Evolutionary conservation across 345 rosid genomes (phyloP).

Genomic region (Camelina neglecta): DNA sequence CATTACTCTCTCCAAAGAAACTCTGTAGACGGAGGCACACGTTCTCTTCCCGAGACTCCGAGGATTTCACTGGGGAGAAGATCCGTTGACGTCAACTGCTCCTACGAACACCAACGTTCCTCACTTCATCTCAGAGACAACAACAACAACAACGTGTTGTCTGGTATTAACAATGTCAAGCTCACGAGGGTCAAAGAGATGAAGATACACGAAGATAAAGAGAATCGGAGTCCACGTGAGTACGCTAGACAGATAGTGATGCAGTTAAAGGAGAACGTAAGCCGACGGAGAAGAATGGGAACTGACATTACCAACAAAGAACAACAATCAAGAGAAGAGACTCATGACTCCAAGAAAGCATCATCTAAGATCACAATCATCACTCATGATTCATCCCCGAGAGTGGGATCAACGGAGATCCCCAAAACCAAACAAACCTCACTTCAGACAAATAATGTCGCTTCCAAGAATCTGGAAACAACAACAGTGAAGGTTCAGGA

Average conservation of each 20-base stretch:
- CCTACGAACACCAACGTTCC: conserved; percentile 58
- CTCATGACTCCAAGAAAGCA: conserved; percentile 57
- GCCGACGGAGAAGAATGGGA: conserved; percentile 61
- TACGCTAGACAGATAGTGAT: conserved; percentile 77
- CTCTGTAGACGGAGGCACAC: conserved; percentile 56
- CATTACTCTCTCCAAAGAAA: conserved; percentile 48
- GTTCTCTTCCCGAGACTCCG: conserved; percentile 87
- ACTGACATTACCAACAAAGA: conserved; percentile 82
- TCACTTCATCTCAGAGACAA: conserved; percentile 82
- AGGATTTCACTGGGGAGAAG: conserved; percentile 77
- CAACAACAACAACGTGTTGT: conserved; percentile 26
- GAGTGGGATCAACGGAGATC: conserved; percentile 51
- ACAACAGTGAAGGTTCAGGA: conserved; percentile 32
- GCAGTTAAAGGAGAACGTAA: conserved; percentile 74
- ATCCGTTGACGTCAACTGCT: conserved; percentile 62
- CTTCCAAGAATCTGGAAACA: conserved; percentile 27
- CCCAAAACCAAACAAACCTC: conserved; percentile 45
- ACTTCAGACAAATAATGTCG: conserved; percentile 18
- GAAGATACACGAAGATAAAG: conserved; percentile 61
- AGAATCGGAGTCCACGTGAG: conserved; percentile 62
- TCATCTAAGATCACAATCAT: conserved; percentile 44
- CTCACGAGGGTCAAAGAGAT: conserved; percentile 56
- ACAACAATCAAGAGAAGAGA: conserved; percentile 51
- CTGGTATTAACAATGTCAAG: conserved; percentile 32
- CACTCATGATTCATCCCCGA: conserved; percentile 54